Base-by-base conservation (phyloP, 2,329 filamentous ascomycete species). In the Epichloe glyceriae region DNA sequence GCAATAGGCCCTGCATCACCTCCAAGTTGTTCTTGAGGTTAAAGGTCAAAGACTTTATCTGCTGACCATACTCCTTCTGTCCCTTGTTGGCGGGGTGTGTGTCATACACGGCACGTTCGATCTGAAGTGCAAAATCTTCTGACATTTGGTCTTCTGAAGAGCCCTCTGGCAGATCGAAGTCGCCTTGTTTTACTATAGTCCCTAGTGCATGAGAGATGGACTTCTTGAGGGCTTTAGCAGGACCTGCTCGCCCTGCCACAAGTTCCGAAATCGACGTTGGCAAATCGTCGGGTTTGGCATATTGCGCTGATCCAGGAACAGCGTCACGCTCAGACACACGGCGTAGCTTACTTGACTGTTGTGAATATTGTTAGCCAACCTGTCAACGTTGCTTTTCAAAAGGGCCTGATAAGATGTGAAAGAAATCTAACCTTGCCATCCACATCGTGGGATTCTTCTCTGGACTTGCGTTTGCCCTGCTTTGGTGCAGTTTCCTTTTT, bases 21-120 rank as follows among this genome's bases (percentile, higher is more conserved):
- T 88, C 82, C 50, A 82, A 70, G 65, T 98, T 98, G 62, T 83
- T 84, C 75, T 95, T 95, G 54, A 96, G 73, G 68, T 97, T 97
- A 68, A 87, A 86, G 46, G 82, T 73, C 57, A 98, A 78, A 43
- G 84, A 81, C 55, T 88, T 82, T 59, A 89, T 78, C 67, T 95
- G 80, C 35, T 71, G 70, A 14, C 63, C 71, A 57, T 80, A 82
- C 48, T 80, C 70, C 52, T 71, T 70, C 22, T 73, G 70, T 14
- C 65, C 65, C 55, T 66, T 69, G 41, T 58, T 64, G 35, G 68
- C 69, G 0, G 73, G 70, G 51, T 83, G 76, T 0, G 73, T 74
- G 54, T 78, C 76, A 52, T 75, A 71, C 14, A 83, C 76, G 4
- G 79, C 79, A 59, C 88, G 80, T 70, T 96, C 90, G 54, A 97